Evolutionary conservation across 352 stramenopile species (phyloP).

Genomic region (Phytophthora fragariae): DNA sequence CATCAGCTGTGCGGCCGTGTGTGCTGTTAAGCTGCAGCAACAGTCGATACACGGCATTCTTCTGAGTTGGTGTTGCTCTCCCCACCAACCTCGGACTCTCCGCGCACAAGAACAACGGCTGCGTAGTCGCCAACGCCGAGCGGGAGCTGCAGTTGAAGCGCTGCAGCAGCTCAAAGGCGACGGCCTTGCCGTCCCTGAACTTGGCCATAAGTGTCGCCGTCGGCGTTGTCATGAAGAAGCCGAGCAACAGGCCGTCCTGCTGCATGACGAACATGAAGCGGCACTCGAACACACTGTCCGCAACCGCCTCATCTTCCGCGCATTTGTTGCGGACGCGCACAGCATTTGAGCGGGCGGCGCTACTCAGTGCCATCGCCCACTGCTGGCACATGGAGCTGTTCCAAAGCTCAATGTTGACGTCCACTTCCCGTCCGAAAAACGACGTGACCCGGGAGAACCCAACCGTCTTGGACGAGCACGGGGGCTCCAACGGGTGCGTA

Average conservation of each 20-base stretch:
- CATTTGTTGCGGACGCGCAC: conserved; percentile 23
- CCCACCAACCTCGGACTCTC: conserved; percentile 73
- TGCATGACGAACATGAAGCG: conserved; percentile 80
- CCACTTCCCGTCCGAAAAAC: conserved; percentile 63
- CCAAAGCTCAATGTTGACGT: conserved; percentile 72
- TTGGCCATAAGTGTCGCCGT: conserved; percentile 65
- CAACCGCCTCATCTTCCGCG: background rate
- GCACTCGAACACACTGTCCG: conserved; percentile 51
- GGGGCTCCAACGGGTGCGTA: conserved; percentile 33
- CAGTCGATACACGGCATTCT: conserved; percentile 57
- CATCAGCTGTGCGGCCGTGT: conserved; percentile 55
- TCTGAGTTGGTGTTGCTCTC: conserved; percentile 46
- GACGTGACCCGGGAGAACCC: conserved; percentile 56
- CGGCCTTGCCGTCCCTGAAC: conserved; percentile 48
- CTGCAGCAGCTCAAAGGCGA: conserved; percentile 65
- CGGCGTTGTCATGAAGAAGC: conserved; percentile 62
- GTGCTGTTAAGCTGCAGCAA: conserved; percentile 65
- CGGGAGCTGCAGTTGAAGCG: conserved; percentile 52
- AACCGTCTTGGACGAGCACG: conserved; percentile 2
- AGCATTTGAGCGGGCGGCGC: conserved; percentile 32
- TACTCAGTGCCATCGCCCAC: conserved; percentile 42
- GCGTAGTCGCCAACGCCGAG: conserved; percentile 22
- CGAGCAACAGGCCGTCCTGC: conserved; percentile 63
- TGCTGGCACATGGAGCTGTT: conserved; percentile 71
- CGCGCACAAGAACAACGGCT: conserved; percentile 67